Conservation (phyloP, 2,329 filamentous ascomycete genomes). For the Raffaelea ambrosiae region DNA sequence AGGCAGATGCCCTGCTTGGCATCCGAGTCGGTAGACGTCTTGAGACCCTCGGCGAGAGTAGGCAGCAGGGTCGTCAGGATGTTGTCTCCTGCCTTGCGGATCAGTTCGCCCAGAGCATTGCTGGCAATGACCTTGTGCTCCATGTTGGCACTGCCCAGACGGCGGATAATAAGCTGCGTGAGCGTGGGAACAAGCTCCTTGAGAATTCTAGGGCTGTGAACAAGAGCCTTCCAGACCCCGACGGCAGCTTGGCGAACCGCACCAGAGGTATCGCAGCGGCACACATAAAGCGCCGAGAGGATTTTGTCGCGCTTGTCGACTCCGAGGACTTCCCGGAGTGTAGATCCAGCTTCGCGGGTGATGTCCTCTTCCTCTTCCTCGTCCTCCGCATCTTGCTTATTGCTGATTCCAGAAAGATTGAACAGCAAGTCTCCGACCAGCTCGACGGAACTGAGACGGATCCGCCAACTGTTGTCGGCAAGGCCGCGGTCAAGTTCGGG, state of each 20-base stretch:
- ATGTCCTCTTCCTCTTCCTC: slow-evolving; percentile 70
- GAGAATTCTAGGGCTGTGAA: slow-evolving; percentile 82
- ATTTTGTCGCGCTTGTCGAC: slow-evolving; percentile 97
- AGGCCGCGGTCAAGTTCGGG: slow-evolving; percentile 93
- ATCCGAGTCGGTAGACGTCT: slow-evolving; percentile 81
- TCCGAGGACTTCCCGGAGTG: slow-evolving; percentile 87
- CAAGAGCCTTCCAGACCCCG: slow-evolving; percentile 92
- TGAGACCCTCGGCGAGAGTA: slow-evolving; percentile 83
- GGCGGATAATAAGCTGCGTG: slow-evolving; percentile 87
- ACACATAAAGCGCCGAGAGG: slow-evolving; percentile 93
- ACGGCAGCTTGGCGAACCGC: slow-evolving; percentile 85
- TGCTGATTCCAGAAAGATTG: slow-evolving; percentile 91
- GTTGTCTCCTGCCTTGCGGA: slow-evolving; percentile 91
- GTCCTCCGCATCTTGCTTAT: slow-evolving; percentile 50
- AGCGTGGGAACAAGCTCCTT: slow-evolving; percentile 94
- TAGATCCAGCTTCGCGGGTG: slow-evolving; percentile 79
- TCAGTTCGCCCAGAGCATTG: slow-evolving; percentile 92
- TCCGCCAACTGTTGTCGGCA: slow-evolving; percentile 95
- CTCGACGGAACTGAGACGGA: slow-evolving; percentile 96
- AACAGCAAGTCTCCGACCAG: slow-evolving; percentile 94
- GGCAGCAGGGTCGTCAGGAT: slow-evolving; percentile 82
- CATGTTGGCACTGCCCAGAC: slow-evolving; percentile 91
- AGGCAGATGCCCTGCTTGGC: slow-evolving; percentile 97
- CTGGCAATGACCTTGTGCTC: slow-evolving; percentile 98
- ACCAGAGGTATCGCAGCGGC: slow-evolving; percentile 90